phyloP scores from a whole-genome alignment of 1,284 basidiomycete genomes.

The Xerocomus amazonicus region DNA sequence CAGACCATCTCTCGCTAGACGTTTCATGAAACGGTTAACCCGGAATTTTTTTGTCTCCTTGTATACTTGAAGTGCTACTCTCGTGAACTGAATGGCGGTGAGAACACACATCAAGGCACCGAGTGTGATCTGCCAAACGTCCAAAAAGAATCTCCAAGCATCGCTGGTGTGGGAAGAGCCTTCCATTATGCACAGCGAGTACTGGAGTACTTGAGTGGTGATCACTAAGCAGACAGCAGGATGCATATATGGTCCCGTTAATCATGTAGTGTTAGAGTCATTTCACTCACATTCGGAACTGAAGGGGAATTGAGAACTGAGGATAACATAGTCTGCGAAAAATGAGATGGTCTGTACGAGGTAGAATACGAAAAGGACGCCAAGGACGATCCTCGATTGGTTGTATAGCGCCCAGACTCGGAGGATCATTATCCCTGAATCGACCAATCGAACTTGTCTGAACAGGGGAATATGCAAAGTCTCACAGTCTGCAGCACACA shows the following conservation, averaged over 20 bases:
- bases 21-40: background rate
- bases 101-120: background rate
- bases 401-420: too few relatives aligned
- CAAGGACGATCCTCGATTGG: background rate
- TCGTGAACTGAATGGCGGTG: background rate
- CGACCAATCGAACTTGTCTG: too few relatives aligned
- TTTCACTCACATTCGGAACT: background rate
- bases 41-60: background rate
- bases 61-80: background rate
- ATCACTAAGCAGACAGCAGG: background rate
- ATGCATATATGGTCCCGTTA: background rate
- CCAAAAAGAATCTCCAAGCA: background rate
- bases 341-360: background rate
- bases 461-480: too few relatives aligned
- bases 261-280: background rate
- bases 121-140: background rate
- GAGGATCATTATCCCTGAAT: too few relatives aligned
- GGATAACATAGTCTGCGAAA: background rate
- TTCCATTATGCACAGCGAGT: background rate
- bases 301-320: background rate
- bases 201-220: background rate
- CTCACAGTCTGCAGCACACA: background rate
- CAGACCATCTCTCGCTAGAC: too few relatives aligned
- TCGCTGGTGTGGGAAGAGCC: too few relatives aligned
- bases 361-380: background rate